Evolutionary conservation across 225 moss, liverwort and hornwort genomes (phyloP).

Genomic region (Takakia lepidozioides): DNA sequence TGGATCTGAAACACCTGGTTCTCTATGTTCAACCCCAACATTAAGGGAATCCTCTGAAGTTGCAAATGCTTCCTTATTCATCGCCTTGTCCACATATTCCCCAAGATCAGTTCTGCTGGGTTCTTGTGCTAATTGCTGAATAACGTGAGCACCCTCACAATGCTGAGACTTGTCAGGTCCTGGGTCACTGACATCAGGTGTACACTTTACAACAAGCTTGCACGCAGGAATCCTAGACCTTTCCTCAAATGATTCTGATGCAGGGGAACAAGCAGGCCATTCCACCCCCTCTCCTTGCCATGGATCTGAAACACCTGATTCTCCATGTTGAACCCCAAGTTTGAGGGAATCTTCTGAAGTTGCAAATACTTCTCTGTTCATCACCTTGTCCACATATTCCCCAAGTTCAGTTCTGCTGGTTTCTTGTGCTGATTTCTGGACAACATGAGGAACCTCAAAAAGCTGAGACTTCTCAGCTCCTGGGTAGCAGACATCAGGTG

Average conservation of each 20-base stretch:
- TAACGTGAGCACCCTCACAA: constrained; percentile 5
- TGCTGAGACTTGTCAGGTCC: constrained; percentile 12
- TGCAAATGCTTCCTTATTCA: too few relatives aligned
- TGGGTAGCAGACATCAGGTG: neutral
- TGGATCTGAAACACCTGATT: too few relatives aligned
- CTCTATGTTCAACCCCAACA: neutral
- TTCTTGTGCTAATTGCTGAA: constrained; percentile 8
- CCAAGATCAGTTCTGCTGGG: constrained; percentile 11
- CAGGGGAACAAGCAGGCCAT: constrained; percentile 7
- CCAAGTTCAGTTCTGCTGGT: constrained; percentile 10
- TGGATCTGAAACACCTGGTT: constrained; percentile 10
- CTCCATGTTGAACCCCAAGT: too few relatives aligned
- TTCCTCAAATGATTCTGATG: too few relatives aligned
- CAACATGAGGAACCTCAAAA: constrained; percentile 5
- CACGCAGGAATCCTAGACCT: too few relatives aligned
- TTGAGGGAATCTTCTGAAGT: too few relatives aligned
- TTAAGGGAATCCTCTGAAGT: too few relatives aligned
- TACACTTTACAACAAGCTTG: neutral
- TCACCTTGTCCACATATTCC: too few relatives aligned
- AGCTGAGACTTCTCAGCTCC: constrained; percentile 12
- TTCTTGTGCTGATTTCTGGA: constrained; percentile 8
- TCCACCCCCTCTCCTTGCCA: constrained; percentile 4
- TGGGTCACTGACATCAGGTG: neutral
- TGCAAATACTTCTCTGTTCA: too few relatives aligned
- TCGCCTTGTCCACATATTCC: too few relatives aligned